Evolutionary conservation across 305 asterid species (phyloP).

Genomic region (Fraxinus xanthoxyloides): DNA sequence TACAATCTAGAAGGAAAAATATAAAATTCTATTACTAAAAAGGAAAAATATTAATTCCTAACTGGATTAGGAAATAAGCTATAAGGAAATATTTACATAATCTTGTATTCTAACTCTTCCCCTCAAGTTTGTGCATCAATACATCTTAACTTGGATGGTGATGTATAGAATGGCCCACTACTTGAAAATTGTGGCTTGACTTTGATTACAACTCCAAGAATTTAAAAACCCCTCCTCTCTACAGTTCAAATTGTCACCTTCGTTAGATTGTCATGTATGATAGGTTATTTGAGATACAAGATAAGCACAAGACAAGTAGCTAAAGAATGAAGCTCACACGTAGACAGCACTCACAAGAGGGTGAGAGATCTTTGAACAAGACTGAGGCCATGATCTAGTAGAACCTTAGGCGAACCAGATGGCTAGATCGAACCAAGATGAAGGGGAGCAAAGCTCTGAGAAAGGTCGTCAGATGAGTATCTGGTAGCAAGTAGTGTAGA

Average conservation of each 20-base stretch:
- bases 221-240: neutral
- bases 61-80: neutral
- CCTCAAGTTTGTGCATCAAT: neutral
- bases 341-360: neutral
- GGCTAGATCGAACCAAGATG: neutral
- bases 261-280: neutral
- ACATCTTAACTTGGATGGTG: neutral
- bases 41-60: neutral
- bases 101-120: neutral
- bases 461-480: neutral
- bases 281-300: neutral
- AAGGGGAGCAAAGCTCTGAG: neutral
- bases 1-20: neutral
- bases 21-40: neutral
- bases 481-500: neutral
- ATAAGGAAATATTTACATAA: no score
- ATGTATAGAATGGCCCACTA: neutral
- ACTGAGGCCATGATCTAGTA: neutral
- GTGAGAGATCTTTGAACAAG: neutral
- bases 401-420: neutral
- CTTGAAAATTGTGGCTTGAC: neutral
- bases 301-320: neutral
- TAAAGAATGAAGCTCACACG: neutral
- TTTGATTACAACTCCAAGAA: neutral
- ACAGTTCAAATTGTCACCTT: neutral